Percentiles rank a stretch among this genome's conserved stretches.
phyloP scores from a whole-genome alignment of 1,139 yeast species.

The Hansenula sp. region DNA sequence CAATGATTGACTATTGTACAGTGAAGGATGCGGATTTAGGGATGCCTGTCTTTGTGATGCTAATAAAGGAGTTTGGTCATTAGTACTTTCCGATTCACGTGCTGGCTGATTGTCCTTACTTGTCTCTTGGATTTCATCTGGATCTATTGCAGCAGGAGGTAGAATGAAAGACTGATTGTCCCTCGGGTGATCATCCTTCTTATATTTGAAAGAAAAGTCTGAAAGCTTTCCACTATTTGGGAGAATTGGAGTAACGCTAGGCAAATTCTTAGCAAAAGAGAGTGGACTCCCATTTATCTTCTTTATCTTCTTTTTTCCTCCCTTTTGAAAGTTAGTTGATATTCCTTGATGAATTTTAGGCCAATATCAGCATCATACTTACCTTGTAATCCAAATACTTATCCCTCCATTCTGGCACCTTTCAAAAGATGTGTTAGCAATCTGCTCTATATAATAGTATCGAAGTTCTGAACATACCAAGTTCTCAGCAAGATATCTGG shows the following conservation, averaged over 20 bases:
- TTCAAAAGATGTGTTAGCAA: background rate
- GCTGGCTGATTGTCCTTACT: conserved; percentile 1
- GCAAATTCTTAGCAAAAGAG: conserved; percentile 6
- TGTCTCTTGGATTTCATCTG: conserved; percentile 9
- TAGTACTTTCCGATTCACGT: conserved; percentile 1
- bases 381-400: conserved; percentile 73
- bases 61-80: conserved; percentile 8
- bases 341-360: too few relatives aligned
- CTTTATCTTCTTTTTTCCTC: conserved; percentile 57
- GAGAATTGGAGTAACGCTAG: conserved; percentile 4
- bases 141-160: conserved; percentile 25
- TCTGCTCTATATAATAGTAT: background rate
- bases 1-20: conserved; percentile 1
- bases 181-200: background rate
- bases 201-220: conserved; percentile 10
- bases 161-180: conserved; percentile 14
- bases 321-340: conserved; percentile 9
- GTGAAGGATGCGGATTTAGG: conserved; percentile 3
- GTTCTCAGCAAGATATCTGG: conserved; percentile 28
- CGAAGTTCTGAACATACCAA: conserved; percentile 22
- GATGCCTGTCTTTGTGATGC: background rate
- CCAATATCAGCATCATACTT: background rate
- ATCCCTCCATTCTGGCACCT: conserved; percentile 82
- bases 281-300: conserved; percentile 26
- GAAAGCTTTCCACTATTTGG: conserved; percentile 3